phyloP scores from a whole-genome alignment of 352 stramenopile genomes.

The Phytophthora rubi region DNA sequence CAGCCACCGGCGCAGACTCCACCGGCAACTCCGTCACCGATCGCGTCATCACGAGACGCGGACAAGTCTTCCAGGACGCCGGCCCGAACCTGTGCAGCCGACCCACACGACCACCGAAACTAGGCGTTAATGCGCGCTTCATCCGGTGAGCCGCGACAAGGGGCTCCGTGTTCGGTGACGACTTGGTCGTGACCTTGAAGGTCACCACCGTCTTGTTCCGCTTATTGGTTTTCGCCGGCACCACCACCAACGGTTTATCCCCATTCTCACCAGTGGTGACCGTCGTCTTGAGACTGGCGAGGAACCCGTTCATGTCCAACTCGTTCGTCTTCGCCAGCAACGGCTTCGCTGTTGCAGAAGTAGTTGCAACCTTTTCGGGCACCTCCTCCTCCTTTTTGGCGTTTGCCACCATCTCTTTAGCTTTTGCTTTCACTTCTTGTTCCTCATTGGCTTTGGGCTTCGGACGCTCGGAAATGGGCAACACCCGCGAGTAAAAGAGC shows the following conservation, averaged over 20 bases:
- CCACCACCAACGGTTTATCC: slow-evolving; percentile 26
- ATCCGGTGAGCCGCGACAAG: slow-evolving; percentile 10
- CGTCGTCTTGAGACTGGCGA: slow-evolving; percentile 65
- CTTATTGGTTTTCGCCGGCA: slow-evolving; percentile 19
- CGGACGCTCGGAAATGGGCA: slow-evolving; percentile 50
- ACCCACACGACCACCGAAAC: slow-evolving; percentile 47
- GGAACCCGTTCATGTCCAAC: slow-evolving; percentile 72
- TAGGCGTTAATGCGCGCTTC: slow-evolving; percentile 36
- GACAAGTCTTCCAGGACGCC: slow-evolving; percentile 30
- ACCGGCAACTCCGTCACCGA: slow-evolving; percentile 29
- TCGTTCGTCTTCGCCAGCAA: slow-evolving; percentile 43
- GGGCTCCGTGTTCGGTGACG: slow-evolving; percentile 4
- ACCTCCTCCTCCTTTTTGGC: slow-evolving; percentile 27
- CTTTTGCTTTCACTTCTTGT: slow-evolving; percentile 34
- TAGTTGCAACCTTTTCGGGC: slow-evolving; percentile 13
- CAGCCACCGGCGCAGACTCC: slow-evolving; percentile 3
- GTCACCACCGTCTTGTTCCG: slow-evolving; percentile 44
- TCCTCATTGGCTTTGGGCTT: slow-evolving; percentile 41
- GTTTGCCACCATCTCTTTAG: slow-evolving; percentile 22
- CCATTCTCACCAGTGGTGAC: slow-evolving; percentile 12
- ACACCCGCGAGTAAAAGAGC: slow-evolving; percentile 89
- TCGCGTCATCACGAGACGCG: slow-evolving; percentile 39
- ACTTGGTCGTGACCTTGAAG: slow-evolving; percentile 39
- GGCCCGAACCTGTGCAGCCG: slow-evolving; percentile 41
- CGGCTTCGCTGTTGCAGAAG: slow-evolving; percentile 13